Evolutionary conservation across 495 filamentous ascomycete species (phyloP).

Genomic region (Articulospora tetracladia): DNA sequence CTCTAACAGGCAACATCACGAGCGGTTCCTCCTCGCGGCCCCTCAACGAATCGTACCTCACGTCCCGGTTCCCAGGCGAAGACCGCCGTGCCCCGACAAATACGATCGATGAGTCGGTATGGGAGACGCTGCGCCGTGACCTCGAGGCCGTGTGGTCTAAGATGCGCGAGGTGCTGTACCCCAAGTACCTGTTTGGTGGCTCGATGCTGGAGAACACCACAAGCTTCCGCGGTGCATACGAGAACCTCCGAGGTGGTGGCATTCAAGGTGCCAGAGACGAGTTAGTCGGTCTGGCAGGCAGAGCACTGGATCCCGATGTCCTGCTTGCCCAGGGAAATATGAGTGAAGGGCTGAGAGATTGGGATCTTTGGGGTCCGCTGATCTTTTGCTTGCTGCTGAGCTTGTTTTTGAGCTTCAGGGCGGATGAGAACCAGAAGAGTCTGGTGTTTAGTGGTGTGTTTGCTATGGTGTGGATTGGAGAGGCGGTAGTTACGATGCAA

Average conservation of each 20-base stretch:
- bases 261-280: slow-evolving; percentile 55
- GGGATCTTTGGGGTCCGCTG: slow-evolving; percentile 97
- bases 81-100: slow-evolving; percentile 89
- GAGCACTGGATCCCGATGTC: slow-evolving; percentile 58
- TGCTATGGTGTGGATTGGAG: slow-evolving; percentile 92
- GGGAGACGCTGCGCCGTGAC: slow-evolving; percentile 90
- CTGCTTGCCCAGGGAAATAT: slow-evolving; percentile 72
- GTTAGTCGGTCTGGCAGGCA: slow-evolving; percentile 54
- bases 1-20: slow-evolving; percentile 78
- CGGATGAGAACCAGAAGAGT: slow-evolving; percentile 71
- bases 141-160: slow-evolving; percentile 93
- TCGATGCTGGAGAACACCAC: slow-evolving; percentile 62
- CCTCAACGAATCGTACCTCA: slow-evolving; percentile 65
- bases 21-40: slow-evolving; percentile 46
- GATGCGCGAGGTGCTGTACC: slow-evolving; percentile 96
- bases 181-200: slow-evolving; percentile 86
- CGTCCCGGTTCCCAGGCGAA: slow-evolving; percentile 84
- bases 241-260: slow-evolving; percentile 43
- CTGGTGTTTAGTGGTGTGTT: slow-evolving; percentile 95
- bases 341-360: slow-evolving; percentile 84
- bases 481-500: slow-evolving; percentile 96
- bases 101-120: slow-evolving; percentile 96
- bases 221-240: slow-evolving; percentile 48
- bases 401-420: slow-evolving; percentile 76
- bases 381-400: slow-evolving; percentile 88